These are phyloP conservation scores for Ganoderma meredithae DNA, from an alignment of 1,284 basidiomycete species.

Conservation along the genomic window DNA sequence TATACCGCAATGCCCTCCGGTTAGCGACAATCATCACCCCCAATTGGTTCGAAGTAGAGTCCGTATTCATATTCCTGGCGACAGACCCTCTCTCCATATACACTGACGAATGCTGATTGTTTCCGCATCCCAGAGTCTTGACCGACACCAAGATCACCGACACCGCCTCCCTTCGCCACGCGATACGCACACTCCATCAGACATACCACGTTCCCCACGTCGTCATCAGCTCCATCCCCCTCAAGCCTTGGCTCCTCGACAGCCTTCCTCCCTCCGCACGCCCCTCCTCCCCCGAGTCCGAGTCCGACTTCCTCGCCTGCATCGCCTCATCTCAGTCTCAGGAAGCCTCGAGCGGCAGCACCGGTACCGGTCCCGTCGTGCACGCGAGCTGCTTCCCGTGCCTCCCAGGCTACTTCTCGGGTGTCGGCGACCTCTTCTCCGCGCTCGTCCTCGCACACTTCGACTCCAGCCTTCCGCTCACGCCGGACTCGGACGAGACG, in stretches of 20 bases:
- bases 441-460: slow-evolving; percentile 91
- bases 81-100: background rate
- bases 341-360: slow-evolving; percentile 17
- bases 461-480: slow-evolving; percentile 35
- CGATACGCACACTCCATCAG: slow-evolving; percentile 79
- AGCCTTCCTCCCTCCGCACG: slow-evolving; percentile 55
- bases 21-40: slow-evolving; percentile 93
- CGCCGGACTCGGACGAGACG: slow-evolving; percentile 43
- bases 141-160: slow-evolving; percentile 77
- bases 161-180: slow-evolving; percentile 68
- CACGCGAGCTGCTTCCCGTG: slow-evolving; percentile 80
- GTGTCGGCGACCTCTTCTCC: slow-evolving; percentile 97
- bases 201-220: slow-evolving; percentile 84
- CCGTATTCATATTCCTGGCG: slow-evolving; percentile 54
- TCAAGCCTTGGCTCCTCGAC: slow-evolving; percentile 60
- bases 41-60: slow-evolving; percentile 99
- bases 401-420: slow-evolving; percentile 93
- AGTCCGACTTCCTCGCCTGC: slow-evolving; percentile 71
- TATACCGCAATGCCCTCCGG: slow-evolving; percentile 84
- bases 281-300: slow-evolving; percentile 41
- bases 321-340: slow-evolving; percentile 69
- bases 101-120: background rate
- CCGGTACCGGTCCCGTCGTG: slow-evolving; percentile 48
- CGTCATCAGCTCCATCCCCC: slow-evolving; percentile 90
- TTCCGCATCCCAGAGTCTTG: slow-evolving; percentile 61